phyloP scores from a whole-genome alignment of 2,329 filamentous ascomycete genomes.

The Shiraia bambusicola region DNA sequence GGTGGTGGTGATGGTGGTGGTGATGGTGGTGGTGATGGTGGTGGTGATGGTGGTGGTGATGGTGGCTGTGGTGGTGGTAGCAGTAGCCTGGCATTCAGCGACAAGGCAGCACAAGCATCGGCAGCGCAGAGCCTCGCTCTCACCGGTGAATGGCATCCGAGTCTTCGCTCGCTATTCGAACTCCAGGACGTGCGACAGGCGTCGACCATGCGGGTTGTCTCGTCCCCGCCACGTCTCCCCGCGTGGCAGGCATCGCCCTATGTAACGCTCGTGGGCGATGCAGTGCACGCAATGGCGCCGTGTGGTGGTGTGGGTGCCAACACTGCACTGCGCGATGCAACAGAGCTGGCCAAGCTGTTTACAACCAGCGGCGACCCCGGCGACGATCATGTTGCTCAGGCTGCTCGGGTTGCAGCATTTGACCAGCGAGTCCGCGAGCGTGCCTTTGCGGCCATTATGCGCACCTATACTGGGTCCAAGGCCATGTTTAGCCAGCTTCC shows the following conservation, averaged over 20 bases:
- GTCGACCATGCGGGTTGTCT: conserved; percentile 38
- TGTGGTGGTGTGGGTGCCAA: conserved; percentile 45
- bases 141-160: conserved; percentile 16
- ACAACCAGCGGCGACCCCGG: no score
- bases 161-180: conserved; percentile 13
- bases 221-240: conserved; percentile 35
- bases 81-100: not conserved
- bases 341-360: conserved; percentile 20
- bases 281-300: conserved; percentile 45
- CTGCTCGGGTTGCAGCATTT: not conserved
- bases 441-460: not conserved
- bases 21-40: no score
- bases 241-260: conserved; percentile 33
- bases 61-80: no score
- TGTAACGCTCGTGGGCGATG: conserved; percentile 46
- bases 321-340: conserved; percentile 43
- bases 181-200: conserved; percentile 28
- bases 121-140: conserved; percentile 11
- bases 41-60: no score
- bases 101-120: conserved; percentile 1
- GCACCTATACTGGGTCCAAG: not conserved
- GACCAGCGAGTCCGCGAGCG: not conserved
- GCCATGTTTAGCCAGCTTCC: not conserved
- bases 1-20: no score
- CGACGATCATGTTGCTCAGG: not conserved